Conservation (phyloP, 306 rosid species). For the Cotoneaster glaucophyllus region DNA sequence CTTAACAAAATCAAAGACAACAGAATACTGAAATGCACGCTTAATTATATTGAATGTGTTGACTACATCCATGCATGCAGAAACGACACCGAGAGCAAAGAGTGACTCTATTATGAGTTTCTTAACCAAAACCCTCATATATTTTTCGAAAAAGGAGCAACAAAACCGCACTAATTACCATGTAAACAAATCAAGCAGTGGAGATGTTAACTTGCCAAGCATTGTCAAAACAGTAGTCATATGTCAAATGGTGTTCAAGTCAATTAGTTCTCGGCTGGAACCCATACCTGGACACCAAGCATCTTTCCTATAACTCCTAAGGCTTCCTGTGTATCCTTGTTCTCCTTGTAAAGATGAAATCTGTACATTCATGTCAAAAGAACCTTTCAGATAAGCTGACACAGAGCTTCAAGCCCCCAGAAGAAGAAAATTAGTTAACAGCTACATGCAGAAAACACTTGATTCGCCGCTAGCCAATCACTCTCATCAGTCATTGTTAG, state of each 20-base stretch:
- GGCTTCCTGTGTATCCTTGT: constrained; percentile 95
- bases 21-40: not conserved
- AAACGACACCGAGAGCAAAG: not conserved
- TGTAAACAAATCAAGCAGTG: not conserved
- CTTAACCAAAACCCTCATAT: not conserved
- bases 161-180: not conserved
- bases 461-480: not conserved
- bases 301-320: constrained; percentile 73
- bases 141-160: not conserved
- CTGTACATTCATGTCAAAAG: constrained; percentile 26
- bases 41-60: not conserved
- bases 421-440: not conserved
- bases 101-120: not conserved
- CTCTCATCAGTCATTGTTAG: not conserved
- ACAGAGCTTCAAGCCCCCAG: not conserved
- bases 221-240: not conserved
- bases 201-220: not conserved
- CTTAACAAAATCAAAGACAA: not conserved
- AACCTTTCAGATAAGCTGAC: not conserved
- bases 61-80: not conserved
- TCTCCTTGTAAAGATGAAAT: constrained; percentile 92
- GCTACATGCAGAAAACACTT: not conserved
- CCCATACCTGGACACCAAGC: constrained; percentile 85
- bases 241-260: not conserved
- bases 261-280: not conserved